Base-by-base conservation (phyloP, 345 rosid genomes). In the Lumnitzera racemosa region DNA sequence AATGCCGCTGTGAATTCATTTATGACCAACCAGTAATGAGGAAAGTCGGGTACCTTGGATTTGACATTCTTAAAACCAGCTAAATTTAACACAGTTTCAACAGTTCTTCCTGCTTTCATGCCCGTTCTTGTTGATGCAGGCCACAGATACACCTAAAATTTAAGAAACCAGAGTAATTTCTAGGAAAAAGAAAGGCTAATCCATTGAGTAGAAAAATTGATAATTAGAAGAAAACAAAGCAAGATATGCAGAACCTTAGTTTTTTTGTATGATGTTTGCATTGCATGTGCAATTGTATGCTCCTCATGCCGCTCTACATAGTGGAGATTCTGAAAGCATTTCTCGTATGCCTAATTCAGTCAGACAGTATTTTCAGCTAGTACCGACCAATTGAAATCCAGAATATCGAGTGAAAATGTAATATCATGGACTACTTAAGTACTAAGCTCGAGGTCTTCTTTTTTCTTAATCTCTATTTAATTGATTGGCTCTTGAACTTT, bases 321-420 rank as follows among this genome's bases (percentile, higher is more conserved):
- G 70, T 94, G 91, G 56, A 94, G 99, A 80, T 92, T 90, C 73
- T 89, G 91, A 67, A 87, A 92, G 81, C 95, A 89, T 80, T 92
- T 92, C 84, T 87, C 95, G 16, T 83, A 67, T 16, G 97, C 99
- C 99, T 92, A 85, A 62, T 55, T 25, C 17, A 25, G 20, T 51
- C 24, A 48, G 43, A 55, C 15, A 54, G 43, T 36, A 4, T 36
- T 36, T 36, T 36, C 1, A 36, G 43, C 43, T 9, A 36, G 43
- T 9, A 4, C 11, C 11, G 7, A 36, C 43, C 43, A 36, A 5
- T 20, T 36, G 9, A 5, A 36, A 36, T 36, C 43, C 43, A 36
- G 43, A 36, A 36, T 36, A 36, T 36, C 43, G 4, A 9, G 43
- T 36, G 43, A 36, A 36, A 36, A 36, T 36, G 43, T 36, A 36